Evolutionary conservation across 805 yeast species (phyloP).

Genomic region (Saturnispora hagleri): DNA sequence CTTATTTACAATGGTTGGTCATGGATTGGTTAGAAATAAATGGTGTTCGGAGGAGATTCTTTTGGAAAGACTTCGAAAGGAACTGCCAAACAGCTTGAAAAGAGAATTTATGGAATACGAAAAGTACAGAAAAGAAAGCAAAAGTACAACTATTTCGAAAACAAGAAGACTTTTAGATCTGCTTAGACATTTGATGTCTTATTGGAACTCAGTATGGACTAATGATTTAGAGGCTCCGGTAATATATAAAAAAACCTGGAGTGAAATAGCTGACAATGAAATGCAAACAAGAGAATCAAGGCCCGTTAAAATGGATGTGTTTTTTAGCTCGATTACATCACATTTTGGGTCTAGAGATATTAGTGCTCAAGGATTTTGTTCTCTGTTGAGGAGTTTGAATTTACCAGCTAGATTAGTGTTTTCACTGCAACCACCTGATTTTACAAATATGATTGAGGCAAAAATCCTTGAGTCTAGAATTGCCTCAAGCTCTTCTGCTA

Average conservation of each 20-base stretch:
- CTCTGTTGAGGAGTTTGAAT: conserved; percentile 60
- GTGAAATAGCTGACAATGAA: conserved; percentile 25
- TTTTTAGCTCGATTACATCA: conserved; percentile 33
- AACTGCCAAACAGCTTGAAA: conserved; percentile 40
- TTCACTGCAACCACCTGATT: conserved; percentile 89
- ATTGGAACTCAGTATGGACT: conserved; percentile 38
- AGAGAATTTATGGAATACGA: conserved; percentile 33
- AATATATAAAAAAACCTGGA: conserved; percentile 38
- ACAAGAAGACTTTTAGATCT: conserved; percentile 71
- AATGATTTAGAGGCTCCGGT: conserved; percentile 39
- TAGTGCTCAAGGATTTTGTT: conserved; percentile 82
- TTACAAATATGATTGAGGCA: conserved; percentile 33
- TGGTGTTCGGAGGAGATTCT: conserved; percentile 58
- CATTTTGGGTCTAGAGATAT: conserved; percentile 68
- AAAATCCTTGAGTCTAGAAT: conserved; percentile 7
- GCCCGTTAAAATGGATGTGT: conserved; percentile 32
- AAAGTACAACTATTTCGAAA: conserved; percentile 30
- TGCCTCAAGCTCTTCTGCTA: conserved; percentile 3
- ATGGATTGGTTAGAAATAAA: conserved; percentile 57
- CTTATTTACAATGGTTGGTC: conserved; percentile 50
- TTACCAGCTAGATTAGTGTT: conserved; percentile 66
- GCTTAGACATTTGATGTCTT: conserved; percentile 51
- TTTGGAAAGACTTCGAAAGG: conserved; percentile 30
- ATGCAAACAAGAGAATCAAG: conserved; percentile 14
- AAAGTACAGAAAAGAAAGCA: conserved; percentile 13